Percentiles rank a stretch among this genome's conserved stretches.
phyloP scores from a whole-genome alignment of 129 eudicot species.

The Pseudognaphalium luteoalbum region DNA sequence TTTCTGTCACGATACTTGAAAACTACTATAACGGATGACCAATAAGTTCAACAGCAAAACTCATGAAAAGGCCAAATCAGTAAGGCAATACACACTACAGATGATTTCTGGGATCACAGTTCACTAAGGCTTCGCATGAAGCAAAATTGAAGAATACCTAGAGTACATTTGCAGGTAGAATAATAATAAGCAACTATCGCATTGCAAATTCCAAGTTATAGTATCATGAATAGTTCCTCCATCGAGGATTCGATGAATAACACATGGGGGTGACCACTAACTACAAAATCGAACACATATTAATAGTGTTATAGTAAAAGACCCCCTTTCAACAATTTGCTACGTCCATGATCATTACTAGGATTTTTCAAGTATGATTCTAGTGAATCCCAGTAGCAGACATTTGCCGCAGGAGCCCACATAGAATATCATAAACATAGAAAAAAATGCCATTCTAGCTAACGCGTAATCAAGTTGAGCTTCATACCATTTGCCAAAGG shows the following conservation, averaged over 20 bases:
- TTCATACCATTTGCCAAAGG: constrained; percentile 9
- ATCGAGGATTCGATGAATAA: not conserved
- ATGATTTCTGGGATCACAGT: not conserved
- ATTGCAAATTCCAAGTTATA: not conserved
- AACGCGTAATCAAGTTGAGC: constrained; percentile 5
- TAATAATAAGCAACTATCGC: not conserved
- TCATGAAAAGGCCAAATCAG: not conserved
- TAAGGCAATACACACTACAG: not conserved
- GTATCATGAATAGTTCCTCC: not conserved
- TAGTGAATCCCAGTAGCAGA: not conserved
- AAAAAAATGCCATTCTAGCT: not conserved
- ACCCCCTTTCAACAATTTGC: constrained; percentile 2
- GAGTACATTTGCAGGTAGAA: not conserved
- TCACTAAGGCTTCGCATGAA: not conserved
- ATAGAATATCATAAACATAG: not conserved
- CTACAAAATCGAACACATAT: not conserved
- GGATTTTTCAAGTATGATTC: not conserved
- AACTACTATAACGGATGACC: not conserved
- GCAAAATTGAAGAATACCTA: constrained; percentile 1
- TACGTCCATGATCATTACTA: not conserved
- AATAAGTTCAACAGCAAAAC: not conserved
- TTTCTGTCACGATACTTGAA: not conserved
- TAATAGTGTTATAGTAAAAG: not conserved
- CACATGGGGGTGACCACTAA: not conserved
- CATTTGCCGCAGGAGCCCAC: constrained; percentile 4